These are phyloP conservation scores for Globisporangium barbulae DNA, from an alignment of 352 stramenopile species.

Conservation along the genomic window DNA sequence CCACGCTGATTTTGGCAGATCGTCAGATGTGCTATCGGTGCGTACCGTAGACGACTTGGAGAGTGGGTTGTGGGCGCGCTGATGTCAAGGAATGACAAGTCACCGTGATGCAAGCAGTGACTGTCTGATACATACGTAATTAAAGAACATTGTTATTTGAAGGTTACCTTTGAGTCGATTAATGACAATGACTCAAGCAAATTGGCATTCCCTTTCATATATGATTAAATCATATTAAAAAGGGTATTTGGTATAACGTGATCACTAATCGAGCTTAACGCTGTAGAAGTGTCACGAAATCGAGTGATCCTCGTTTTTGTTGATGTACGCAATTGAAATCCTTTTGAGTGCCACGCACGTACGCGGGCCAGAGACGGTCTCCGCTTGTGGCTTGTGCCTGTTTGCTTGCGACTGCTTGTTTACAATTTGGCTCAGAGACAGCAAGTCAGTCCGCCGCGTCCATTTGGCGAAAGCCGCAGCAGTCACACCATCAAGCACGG, in stretches of 20 bases:
- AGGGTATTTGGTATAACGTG: too few relatives aligned
- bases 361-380: not conserved
- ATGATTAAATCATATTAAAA: too few relatives aligned
- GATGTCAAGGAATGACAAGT: not conserved
- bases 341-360: slow-evolving; percentile 6
- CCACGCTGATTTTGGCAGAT: slow-evolving; percentile 2
- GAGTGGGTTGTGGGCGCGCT: not conserved
- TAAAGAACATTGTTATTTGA: too few relatives aligned
- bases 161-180: too few relatives aligned
- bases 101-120: too few relatives aligned
- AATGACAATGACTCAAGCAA: too few relatives aligned
- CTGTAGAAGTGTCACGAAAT: too few relatives aligned
- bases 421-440: not conserved
- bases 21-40: not conserved
- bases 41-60: slow-evolving; percentile 2
- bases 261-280: too few relatives aligned
- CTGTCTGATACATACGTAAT: too few relatives aligned
- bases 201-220: too few relatives aligned
- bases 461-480: not conserved
- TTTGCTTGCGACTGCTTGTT: not conserved
- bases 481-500: not conserved
- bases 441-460: not conserved
- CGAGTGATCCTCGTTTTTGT: not conserved
- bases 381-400: not conserved
- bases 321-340: not conserved